Evolutionary conservation across 1,284 basidiomycete species (phyloP).

Genomic region (Malassezia pachydermatis): DNA sequence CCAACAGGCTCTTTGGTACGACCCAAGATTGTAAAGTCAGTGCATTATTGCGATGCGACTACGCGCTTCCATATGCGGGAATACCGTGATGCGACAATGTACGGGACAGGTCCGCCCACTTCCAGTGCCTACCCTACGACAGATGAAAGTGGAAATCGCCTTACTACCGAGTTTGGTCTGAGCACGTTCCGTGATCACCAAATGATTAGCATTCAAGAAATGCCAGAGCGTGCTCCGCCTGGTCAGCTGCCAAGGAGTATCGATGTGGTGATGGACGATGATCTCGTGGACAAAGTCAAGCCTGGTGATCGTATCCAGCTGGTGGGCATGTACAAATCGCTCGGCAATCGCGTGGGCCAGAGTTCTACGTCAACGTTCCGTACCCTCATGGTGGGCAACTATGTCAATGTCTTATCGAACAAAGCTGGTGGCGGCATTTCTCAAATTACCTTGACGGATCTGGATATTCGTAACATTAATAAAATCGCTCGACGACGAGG

Average conservation of each 20-base stretch:
- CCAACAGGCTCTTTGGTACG: constrained; percentile 93
- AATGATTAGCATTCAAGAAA: constrained; percentile 94
- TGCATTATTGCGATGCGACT: constrained; percentile 86
- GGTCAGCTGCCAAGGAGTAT: constrained; percentile 91
- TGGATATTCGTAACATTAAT: constrained; percentile 92
- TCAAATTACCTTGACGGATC: constrained; percentile 80
- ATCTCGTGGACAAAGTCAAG: constrained; percentile 92
- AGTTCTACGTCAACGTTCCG: constrained; percentile 71
- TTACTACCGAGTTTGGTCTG: constrained; percentile 86
- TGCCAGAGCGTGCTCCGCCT: constrained; percentile 95
- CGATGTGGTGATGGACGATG: constrained; percentile 91
- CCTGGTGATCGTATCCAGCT: constrained; percentile 95
- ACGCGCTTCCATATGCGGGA: constrained; percentile 73
- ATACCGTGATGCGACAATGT: constrained; percentile 87
- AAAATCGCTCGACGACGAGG: constrained; percentile 71
- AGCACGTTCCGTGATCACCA: constrained; percentile 93
- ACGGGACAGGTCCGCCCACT: constrained; percentile 56
- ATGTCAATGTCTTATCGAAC: constrained; percentile 88
- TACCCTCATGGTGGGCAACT: constrained; percentile 87
- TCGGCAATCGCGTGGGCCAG: constrained; percentile 64
- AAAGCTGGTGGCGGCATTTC: constrained; percentile 94
- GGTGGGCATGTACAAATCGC: constrained; percentile 85
- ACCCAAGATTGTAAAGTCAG: constrained; percentile 92
- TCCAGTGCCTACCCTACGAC: constrained; percentile 62
- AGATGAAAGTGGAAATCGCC: constrained; percentile 74